A percentile compares a stretch with the other conserved stretches of the same genome.
Conservation (phyloP, 2,329 filamentous ascomycete genomes). For the Teratosphaeria gauchensis region DNA sequence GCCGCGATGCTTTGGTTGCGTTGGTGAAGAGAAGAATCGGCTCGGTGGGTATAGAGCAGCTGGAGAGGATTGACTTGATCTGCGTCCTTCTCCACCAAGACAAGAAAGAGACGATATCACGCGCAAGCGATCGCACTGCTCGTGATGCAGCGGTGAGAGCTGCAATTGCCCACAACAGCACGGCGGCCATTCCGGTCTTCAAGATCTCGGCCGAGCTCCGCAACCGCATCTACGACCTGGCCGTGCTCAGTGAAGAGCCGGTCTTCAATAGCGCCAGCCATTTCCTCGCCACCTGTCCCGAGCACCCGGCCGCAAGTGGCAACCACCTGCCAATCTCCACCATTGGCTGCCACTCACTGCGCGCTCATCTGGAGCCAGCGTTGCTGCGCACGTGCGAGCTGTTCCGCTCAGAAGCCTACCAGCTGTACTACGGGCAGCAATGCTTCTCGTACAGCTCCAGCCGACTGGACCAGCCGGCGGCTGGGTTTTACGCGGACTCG, state of each 20-base stretch:
- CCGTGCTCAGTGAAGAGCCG: background rate
- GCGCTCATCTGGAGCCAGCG: background rate
- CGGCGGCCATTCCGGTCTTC: background rate
- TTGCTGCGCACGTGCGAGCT: background rate
- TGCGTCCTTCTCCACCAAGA: background rate
- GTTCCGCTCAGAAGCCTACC: background rate
- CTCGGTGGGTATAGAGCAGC: background rate
- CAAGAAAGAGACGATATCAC: background rate
- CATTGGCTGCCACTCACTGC: background rate
- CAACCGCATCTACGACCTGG: background rate
- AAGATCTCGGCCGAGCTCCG: background rate
- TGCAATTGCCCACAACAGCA: background rate
- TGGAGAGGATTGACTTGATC: background rate
- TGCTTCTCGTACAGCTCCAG: background rate
- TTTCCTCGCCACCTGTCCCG: background rate
- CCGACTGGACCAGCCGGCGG: background rate
- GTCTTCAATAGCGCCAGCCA: background rate
- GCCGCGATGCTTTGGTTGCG: background rate
- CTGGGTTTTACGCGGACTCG: background rate
- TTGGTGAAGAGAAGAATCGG: background rate
- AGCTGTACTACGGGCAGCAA: background rate
- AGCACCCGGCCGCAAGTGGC: background rate
- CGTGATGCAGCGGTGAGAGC: background rate
- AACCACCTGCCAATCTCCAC: background rate
- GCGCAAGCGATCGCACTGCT: background rate